phyloP scores from a whole-genome alignment of 176 grass and related monocot genomes.

The Alopecurus myosuroides region DNA sequence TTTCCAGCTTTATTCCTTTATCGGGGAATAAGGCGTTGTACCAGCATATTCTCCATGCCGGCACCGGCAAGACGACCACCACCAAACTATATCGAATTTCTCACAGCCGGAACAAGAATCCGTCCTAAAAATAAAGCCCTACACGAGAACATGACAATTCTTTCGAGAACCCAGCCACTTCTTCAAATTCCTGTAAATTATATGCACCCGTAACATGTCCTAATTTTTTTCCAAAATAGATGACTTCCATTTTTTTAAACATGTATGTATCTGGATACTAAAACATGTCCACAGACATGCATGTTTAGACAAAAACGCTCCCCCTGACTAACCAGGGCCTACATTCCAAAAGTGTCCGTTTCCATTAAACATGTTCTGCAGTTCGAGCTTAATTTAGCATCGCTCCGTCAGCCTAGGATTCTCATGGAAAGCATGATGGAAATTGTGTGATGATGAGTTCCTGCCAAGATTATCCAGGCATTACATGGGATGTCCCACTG shows the following conservation, averaged over 20 bases:
- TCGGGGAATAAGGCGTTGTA: neutral
- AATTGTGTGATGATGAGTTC: neutral
- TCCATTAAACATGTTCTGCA: neutral
- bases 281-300: too few relatives aligned
- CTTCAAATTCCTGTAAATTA: neutral
- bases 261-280: too few relatives aligned
- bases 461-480: conserved; percentile 14
- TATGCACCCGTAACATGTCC: neutral
- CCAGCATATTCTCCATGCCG: neutral
- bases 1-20: neutral
- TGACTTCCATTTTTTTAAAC: too few relatives aligned
- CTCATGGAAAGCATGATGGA: neutral
- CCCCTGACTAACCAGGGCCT: neutral
- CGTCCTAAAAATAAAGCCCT: too few relatives aligned
- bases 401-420: conserved; percentile 19
- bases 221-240: too few relatives aligned
- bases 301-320: too few relatives aligned
- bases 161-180: neutral
- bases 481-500: neutral
- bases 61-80: neutral
- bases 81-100: neutral
- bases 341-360: neutral
- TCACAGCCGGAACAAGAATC: neutral
- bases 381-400: neutral
- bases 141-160: too few relatives aligned